Evolutionary conservation across 2,329 filamentous ascomycete genomes (phyloP), one percentile per base, ranked within the genome.

Genomic region (Talaromyces funiculosus): DNA sequence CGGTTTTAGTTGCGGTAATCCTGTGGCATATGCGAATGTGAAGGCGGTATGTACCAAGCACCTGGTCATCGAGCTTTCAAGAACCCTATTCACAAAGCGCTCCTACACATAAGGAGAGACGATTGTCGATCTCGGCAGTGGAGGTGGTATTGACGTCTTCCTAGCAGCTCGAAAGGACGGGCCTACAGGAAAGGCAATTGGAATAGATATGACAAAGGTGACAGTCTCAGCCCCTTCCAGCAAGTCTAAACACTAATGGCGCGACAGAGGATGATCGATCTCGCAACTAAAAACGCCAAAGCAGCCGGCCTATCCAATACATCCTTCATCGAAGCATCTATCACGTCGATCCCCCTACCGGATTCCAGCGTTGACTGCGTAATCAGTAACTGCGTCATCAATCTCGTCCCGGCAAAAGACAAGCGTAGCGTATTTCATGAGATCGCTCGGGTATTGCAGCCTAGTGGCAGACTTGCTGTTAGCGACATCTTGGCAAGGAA

Each of bases 371-470:
- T 78, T 18, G 78, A 86, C 69, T 82, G 81, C 65, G 79, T 88
- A 60, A 85, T 87, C 64, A 83, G 80, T 63, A 88, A 88, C 71
- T 88, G 85, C 62, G 84, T 86, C 26, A 72, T 87, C 62, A 86
- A 86, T 64, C 80, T 86, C 0, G 81, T 86, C 0, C 83, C 82
- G 0, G 68, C 72, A 8, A 60, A 63, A 0, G 81, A 86, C 9
- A 86, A 86, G 67, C 76, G 73, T 5, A 62, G 73, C 0, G 83
- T 80, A 0, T 87, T 88, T 63, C 65, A 71, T 0, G 85, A 88
- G 68, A 85, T 87, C 66, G 76, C 76, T 60, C 79, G 85, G 1
- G 64, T 88, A 0, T 74, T 88, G 1, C 84, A 81, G 64, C 77
- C 81, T 0, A 81, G 82, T 3, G 85, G 85, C 0, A 72, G 84